Conservation (phyloP, 345 rosid species). For the Bruguiera parviflora region DNA sequence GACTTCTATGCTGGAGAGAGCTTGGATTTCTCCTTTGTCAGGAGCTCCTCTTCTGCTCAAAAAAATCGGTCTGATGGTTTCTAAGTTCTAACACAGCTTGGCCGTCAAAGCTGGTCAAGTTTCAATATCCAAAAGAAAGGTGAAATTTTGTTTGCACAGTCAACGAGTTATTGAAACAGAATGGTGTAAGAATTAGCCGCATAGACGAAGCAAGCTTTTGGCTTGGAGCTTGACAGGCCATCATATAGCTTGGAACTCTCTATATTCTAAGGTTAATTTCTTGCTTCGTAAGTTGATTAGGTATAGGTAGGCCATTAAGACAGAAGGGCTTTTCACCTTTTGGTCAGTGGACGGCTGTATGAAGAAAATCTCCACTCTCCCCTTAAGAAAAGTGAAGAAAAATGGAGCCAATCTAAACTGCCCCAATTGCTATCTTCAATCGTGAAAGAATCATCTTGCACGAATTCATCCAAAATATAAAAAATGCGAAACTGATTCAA, state of each 20-base stretch:
- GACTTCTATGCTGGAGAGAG: conserved; percentile 42
- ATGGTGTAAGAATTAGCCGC: conserved; percentile 38
- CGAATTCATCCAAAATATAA: background rate
- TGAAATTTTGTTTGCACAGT: conserved; percentile 29
- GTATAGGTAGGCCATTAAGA: too few relatives aligned
- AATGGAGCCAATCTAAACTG: too few relatives aligned
- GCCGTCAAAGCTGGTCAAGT: conserved; percentile 23
- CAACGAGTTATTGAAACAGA: conserved; percentile 44
- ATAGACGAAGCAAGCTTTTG: conserved; percentile 20
- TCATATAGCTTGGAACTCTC: too few relatives aligned
- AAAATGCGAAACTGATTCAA: background rate
- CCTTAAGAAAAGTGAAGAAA: too few relatives aligned
- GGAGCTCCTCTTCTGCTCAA: conserved; percentile 44
- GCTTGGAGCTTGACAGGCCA: too few relatives aligned
- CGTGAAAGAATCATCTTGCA: too few relatives aligned
- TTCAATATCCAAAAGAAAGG: conserved; percentile 11
- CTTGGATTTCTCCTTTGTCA: conserved; percentile 40
- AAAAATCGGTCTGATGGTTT: conserved; percentile 44
- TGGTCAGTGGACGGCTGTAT: too few relatives aligned
- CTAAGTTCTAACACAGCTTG: conserved; percentile 24
- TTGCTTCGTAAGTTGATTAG: too few relatives aligned
- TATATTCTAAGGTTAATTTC: too few relatives aligned
- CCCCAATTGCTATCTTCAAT: too few relatives aligned
- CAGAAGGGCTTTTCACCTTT: too few relatives aligned
- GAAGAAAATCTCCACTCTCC: too few relatives aligned